These are phyloP conservation scores for Gnomoniopsis sp. DNA, from an alignment of 2,329 filamentous ascomycete species.

Conservation along the genomic window DNA sequence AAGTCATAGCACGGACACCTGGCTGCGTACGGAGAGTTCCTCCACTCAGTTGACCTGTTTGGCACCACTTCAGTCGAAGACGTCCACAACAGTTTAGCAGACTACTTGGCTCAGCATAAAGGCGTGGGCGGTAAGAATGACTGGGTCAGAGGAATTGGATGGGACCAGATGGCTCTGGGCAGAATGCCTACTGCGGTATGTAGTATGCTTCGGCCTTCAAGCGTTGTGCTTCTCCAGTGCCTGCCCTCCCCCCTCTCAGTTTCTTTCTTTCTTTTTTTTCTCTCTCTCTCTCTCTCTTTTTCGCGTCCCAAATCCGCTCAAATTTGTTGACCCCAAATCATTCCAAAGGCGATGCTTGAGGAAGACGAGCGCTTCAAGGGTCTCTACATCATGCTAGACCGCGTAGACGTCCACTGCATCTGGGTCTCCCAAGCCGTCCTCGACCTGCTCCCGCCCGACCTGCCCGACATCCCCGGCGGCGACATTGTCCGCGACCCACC, in stretches of 20 bases:
- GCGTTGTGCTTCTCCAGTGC: too few species aligned
- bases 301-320: neutral
- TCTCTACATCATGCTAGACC: conserved; percentile 65
- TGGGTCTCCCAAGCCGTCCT: conserved; percentile 66
- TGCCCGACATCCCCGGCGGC: conserved; percentile 57
- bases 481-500: conserved; percentile 56
- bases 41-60: conserved; percentile 64
- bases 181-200: conserved; percentile 63
- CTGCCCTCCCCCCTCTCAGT: too few species aligned
- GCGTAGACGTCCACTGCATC: conserved; percentile 67
- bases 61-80: conserved; percentile 53
- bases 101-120: conserved; percentile 48
- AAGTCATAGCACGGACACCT: conserved; percentile 56
- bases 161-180: conserved; percentile 65
- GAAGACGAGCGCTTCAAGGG: conserved; percentile 48
- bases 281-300: neutral
- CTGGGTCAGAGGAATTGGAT: conserved; percentile 67
- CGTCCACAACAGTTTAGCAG: conserved; percentile 47
- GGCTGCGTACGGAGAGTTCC: conserved; percentile 61
- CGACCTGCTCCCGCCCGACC: conserved; percentile 50
- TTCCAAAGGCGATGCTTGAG: conserved; percentile 55
- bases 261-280: too few species aligned
- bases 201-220: too few species aligned
- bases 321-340: too few species aligned
- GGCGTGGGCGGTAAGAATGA: conserved; percentile 49